phyloP scores from a whole-genome alignment of 495 filamentous ascomycete genomes.

The Penicillium daleae region DNA sequence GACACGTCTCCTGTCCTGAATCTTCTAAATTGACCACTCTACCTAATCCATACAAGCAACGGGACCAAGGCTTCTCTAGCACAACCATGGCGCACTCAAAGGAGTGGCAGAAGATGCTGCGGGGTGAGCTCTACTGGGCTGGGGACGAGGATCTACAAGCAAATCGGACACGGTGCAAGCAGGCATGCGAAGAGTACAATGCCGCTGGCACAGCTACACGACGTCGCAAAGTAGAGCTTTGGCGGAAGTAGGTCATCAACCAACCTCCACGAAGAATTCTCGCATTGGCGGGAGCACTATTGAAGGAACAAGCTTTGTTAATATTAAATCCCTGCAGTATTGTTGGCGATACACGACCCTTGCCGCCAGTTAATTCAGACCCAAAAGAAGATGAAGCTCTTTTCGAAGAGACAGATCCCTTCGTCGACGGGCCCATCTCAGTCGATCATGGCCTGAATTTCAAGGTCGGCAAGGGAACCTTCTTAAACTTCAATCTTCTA shows the following conservation, averaged over 20 bases:
- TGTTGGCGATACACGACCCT: constrained; percentile 58
- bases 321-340: constrained; percentile 45
- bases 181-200: constrained; percentile 65
- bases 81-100: constrained; percentile 34
- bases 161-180: constrained; percentile 60
- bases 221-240: constrained; percentile 64
- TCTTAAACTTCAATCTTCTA: constrained; percentile 72
- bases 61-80: not conserved
- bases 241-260: constrained; percentile 61
- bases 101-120: constrained; percentile 44
- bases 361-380: constrained; percentile 56
- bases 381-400: constrained; percentile 60
- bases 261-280: not conserved
- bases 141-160: constrained; percentile 56
- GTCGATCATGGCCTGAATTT: constrained; percentile 79
- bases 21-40: not conserved
- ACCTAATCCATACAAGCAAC: not conserved
- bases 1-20: not conserved
- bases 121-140: constrained; percentile 50
- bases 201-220: constrained; percentile 54
- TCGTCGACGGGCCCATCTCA: constrained; percentile 67
- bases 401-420: constrained; percentile 60
- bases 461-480: constrained; percentile 64
- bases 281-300: not conserved
- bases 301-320: too few relatives aligned